Evolutionary conservation across 495 filamentous ascomycete species (phyloP).

Genomic region (Xylaria bambusicola): DNA sequence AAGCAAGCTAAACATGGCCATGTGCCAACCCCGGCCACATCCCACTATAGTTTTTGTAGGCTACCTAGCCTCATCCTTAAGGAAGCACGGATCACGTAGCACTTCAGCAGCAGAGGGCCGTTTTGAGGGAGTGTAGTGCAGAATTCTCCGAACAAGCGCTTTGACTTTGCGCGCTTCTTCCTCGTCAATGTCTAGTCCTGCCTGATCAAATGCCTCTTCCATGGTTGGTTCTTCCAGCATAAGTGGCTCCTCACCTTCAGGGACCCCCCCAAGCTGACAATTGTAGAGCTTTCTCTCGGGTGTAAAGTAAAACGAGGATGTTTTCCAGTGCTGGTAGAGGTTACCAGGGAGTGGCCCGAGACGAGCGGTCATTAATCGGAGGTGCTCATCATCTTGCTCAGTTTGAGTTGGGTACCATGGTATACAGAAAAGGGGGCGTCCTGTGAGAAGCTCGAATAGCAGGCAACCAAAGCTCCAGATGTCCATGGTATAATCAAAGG

Average conservation of each 20-base stretch:
- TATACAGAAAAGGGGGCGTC: constrained; percentile 33
- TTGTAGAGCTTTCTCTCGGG: constrained; percentile 35
- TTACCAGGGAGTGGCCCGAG: constrained; percentile 30
- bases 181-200: constrained; percentile 25
- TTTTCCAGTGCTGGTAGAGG: constrained; percentile 32
- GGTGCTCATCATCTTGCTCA: constrained; percentile 12
- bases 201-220: constrained; percentile 35
- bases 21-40: no score
- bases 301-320: constrained; percentile 35
- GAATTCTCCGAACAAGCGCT: constrained; percentile 34
- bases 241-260: constrained; percentile 17
- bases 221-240: constrained; percentile 23
- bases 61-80: not conserved
- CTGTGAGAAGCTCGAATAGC: constrained; percentile 41
- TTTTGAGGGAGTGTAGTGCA: constrained; percentile 39
- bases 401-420: constrained; percentile 15
- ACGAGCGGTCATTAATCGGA: not conserved
- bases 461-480: constrained; percentile 48
- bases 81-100: constrained; percentile 37
- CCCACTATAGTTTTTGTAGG: no score
- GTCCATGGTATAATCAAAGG: constrained; percentile 33
- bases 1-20: no score
- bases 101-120: constrained; percentile 33
- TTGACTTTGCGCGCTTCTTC: constrained; percentile 34
- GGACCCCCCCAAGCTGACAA: constrained; percentile 25